Evolutionary conservation across 495 filamentous ascomycete genomes (phyloP).

Genomic region (Aspergillus avenaceus): DNA sequence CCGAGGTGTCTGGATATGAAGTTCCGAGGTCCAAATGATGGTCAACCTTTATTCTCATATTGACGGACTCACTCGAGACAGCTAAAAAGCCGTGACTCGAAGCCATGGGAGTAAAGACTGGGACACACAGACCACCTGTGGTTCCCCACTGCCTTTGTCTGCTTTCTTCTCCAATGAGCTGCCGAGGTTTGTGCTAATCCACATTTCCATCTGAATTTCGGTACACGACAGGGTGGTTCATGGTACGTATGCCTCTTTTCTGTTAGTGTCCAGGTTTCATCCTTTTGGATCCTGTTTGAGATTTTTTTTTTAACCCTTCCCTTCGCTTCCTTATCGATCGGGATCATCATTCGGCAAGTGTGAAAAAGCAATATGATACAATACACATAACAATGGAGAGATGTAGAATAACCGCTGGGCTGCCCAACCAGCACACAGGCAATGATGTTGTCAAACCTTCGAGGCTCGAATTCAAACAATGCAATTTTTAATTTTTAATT

Average conservation of each 20-base stretch:
- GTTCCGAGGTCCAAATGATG: too few relatives aligned
- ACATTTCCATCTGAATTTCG: neutral
- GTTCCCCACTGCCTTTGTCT: neutral
- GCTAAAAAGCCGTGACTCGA: too few relatives aligned
- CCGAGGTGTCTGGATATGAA: too few relatives aligned
- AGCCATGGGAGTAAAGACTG: neutral
- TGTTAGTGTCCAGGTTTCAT: too few relatives aligned
- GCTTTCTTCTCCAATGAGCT: slow-evolving; percentile 4
- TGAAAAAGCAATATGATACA: too few relatives aligned
- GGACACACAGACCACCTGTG: slow-evolving; percentile 8
- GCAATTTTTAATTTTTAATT: neutral
- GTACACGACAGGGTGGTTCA: too few relatives aligned
- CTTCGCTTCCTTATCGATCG: neutral
- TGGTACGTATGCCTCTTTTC: too few relatives aligned
- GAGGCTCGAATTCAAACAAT: too few relatives aligned
- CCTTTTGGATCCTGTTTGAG: too few relatives aligned
- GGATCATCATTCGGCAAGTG: too few relatives aligned
- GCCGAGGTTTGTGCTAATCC: neutral
- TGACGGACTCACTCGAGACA: too few relatives aligned
- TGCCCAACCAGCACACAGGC: neutral
- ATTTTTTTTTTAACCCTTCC: neutral
- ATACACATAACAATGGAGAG: neutral
- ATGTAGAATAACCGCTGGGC: neutral
- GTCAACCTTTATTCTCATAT: too few relatives aligned
- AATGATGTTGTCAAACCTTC: neutral